Base-by-base conservation (phyloP, 2,329 filamentous ascomycete species). In the Alternaria atra region DNA sequence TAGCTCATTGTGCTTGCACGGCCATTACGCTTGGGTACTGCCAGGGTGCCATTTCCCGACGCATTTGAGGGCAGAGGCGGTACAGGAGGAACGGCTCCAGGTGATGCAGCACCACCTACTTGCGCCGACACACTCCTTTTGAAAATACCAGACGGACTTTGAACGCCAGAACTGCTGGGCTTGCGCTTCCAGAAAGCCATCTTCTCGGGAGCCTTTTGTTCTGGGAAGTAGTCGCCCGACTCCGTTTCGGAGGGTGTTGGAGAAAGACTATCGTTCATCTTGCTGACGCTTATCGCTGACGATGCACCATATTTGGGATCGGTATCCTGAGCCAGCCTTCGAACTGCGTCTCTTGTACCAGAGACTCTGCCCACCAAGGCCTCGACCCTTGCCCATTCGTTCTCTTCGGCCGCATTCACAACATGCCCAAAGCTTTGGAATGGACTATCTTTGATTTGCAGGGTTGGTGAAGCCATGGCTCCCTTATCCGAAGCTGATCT, bases 121-220 rank as follows among this genome's bases (percentile, higher is more conserved):
- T 88, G 86, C 12, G 84, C 81, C 29, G 85, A 85, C n/a, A 84
- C 79, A 65, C 80, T 84, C 73, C 83, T 80, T 55, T 78, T 80
- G 67, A 83, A 82, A 40, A 81, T 68, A 55, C 69, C 82, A 64
- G 80, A 76, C 20, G 79, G 79, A 66, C 75, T 81, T 50, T 71
- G 72, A 29, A 75, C 79, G 23, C 77, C 80, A 23, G 80, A 81
- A 42, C 77, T 80, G 70, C 89, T 94, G 1, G 90, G 84, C 79
- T 97, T 97, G 48, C 94, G 89, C 78, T 93, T 97, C 95, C 95
- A 99, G 74, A 99, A 98, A 0, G 92, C 84, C 60, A 88, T 86
- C 75, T 85, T 92, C 55, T 93, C 89, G 9, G 72, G 65, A 1
- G 58, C 62, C 25, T 66, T 71, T 20, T 77, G 73, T n/a, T 79